Percentiles rank a stretch among this genome's conserved stretches.
phyloP scores from a whole-genome alignment of 352 stramenopile genomes.

The Pythium phragmitis region DNA sequence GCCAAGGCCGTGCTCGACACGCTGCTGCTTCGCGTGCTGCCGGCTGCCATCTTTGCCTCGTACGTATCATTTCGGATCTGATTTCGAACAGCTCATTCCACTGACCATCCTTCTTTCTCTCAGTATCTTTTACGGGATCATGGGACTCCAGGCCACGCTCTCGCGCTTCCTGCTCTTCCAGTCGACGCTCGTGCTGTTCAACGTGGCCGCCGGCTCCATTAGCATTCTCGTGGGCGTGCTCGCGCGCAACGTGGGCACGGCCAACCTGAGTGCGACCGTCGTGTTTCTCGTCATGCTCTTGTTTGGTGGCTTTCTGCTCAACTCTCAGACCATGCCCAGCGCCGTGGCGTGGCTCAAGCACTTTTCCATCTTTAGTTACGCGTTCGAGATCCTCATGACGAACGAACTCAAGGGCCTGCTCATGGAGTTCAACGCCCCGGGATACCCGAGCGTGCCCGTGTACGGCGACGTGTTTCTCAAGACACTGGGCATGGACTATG shows the following conservation, averaged over 20 bases:
- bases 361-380: conserved; percentile 85
- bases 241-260: conserved; percentile 56
- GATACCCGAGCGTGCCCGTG: conserved; percentile 70
- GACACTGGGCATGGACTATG: conserved; percentile 81
- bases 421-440: conserved; percentile 74
- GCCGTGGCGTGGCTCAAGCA: conserved; percentile 74
- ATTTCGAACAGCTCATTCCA: conserved; percentile 5
- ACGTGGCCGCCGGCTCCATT: conserved; percentile 71
- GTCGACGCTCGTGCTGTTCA: conserved; percentile 76
- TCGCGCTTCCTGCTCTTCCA: conserved; percentile 68
- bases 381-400: conserved; percentile 86
- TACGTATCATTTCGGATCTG: conserved; percentile 11
- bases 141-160: conserved; percentile 65
- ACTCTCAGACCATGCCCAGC: conserved; percentile 74
- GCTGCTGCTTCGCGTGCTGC: conserved; percentile 71
- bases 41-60: conserved; percentile 69
- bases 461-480: conserved; percentile 86
- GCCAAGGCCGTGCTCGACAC: conserved; percentile 75
- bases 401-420: conserved; percentile 78
- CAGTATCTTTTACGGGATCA: conserved; percentile 87
- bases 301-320: conserved; percentile 87
- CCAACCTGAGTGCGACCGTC: conserved; percentile 74
- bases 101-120: not conserved
- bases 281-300: conserved; percentile 80
- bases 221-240: conserved; percentile 74